Conservation (phyloP, 75 land plant genomes). For the Cryptomeria japonica region DNA sequence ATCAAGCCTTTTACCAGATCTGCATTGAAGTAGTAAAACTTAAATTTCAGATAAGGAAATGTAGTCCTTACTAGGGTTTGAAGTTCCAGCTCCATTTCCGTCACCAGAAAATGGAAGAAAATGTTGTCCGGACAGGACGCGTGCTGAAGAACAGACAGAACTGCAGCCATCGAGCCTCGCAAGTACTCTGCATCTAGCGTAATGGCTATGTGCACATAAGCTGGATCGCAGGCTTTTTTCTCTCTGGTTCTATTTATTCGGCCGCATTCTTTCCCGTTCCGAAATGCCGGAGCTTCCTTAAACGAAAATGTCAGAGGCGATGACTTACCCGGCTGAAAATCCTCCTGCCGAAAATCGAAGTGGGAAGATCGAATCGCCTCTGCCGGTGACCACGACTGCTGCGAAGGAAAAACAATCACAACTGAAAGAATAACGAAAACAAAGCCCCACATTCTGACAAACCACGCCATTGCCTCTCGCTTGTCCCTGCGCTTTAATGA, state of each 20-base stretch:
- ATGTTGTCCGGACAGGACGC: slow-evolving; percentile 49
- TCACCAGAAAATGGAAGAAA: slow-evolving; percentile 48
- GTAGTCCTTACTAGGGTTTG: slow-evolving; percentile 37
- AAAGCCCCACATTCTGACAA: slow-evolving; percentile 43
- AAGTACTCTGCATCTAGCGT: slow-evolving; percentile 60
- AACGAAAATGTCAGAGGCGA: slow-evolving; percentile 24
- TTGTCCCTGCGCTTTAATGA: not conserved
- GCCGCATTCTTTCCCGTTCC: slow-evolving; percentile 72
- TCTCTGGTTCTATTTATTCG: not conserved
- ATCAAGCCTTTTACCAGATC: slow-evolving; percentile 32
- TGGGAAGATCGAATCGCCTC: slow-evolving; percentile 70
- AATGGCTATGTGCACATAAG: slow-evolving; percentile 79
- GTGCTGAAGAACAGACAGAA: slow-evolving; percentile 51
- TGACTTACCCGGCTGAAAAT: not conserved
- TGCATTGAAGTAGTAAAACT: slow-evolving; percentile 42
- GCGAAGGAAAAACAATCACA: slow-evolving; percentile 52
- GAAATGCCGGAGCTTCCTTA: slow-evolving; percentile 48
- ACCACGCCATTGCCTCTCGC: slow-evolving; percentile 41
- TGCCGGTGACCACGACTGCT: slow-evolving; percentile 77
- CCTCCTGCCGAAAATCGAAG: not conserved
- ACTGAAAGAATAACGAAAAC: slow-evolving; percentile 50
- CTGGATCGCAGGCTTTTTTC: slow-evolving; percentile 53
- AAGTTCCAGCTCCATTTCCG: slow-evolving; percentile 24
- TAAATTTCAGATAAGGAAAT: slow-evolving; percentile 45
- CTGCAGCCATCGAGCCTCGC: slow-evolving; percentile 64